phyloP scores from a whole-genome alignment of 1,284 basidiomycete genomes.

The Flammula alnicola region DNA sequence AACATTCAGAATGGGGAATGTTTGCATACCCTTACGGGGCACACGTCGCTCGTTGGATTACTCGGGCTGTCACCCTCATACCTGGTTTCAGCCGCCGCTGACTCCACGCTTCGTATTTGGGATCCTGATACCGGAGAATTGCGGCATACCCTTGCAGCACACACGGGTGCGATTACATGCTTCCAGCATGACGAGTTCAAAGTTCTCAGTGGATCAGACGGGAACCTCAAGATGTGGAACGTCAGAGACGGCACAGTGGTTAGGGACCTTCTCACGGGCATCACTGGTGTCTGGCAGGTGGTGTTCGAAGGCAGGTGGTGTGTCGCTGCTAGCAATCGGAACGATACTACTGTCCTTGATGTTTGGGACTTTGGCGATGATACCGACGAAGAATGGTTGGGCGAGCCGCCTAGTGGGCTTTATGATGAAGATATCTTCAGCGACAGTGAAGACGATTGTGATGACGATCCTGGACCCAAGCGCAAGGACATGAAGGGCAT shows the following conservation, averaged over 20 bases:
- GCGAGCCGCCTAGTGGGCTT: constrained; percentile 47
- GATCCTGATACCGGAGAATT: constrained; percentile 83
- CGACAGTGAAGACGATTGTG: constrained; percentile 48
- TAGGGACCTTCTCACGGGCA: constrained; percentile 85
- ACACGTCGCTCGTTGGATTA: constrained; percentile 88
- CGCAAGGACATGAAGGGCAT: constrained; percentile 16
- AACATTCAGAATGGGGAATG: constrained; percentile 81
- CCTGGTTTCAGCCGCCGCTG: constrained; percentile 92
- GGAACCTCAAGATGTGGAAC: constrained; percentile 98
- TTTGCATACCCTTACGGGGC: constrained; percentile 80
- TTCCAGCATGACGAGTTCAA: constrained; percentile 98
- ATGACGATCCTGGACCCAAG: constrained; percentile 19
- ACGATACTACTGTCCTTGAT: constrained; percentile 78
- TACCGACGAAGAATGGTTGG: constrained; percentile 48
- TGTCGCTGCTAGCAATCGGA: constrained; percentile 88
- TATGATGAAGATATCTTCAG: constrained; percentile 54
- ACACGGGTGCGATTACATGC: constrained; percentile 94
- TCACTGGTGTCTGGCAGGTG: constrained; percentile 95
- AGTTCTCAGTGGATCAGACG: constrained; percentile 91
- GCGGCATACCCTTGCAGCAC: constrained; percentile 81
- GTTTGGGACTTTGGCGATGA: constrained; percentile 86
- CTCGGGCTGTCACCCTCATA: constrained; percentile 86
- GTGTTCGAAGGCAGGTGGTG: constrained; percentile 92
- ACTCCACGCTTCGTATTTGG: constrained; percentile 92
- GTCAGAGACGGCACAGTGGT: constrained; percentile 83